These are phyloP conservation scores for Asterochloris erici DNA, from an alignment of 139 green algal species.

Conservation along the genomic window DNA sequence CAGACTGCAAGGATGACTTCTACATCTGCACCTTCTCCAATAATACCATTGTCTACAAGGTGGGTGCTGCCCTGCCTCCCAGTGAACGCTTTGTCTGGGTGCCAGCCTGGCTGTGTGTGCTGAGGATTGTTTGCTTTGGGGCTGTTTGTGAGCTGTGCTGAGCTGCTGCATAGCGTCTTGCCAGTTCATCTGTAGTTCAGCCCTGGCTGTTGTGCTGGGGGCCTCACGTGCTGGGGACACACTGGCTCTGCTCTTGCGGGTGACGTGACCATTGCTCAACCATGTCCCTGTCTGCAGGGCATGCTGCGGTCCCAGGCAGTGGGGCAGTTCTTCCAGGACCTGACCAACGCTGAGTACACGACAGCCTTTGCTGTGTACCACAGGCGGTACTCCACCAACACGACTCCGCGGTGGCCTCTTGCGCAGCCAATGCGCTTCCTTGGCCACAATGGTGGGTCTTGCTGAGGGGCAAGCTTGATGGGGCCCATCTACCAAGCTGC, in stretches of 20 bases:
- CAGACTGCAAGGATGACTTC: constrained; percentile 67
- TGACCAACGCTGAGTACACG: constrained; percentile 78
- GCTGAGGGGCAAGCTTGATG: background rate
- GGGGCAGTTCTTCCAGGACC: constrained; percentile 88
- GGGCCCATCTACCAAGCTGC: no score
- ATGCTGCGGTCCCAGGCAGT: constrained; percentile 89
- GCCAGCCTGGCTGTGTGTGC: background rate
- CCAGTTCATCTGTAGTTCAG: no score
- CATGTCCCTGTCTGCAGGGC: constrained; percentile 43
- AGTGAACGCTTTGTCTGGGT: background rate
- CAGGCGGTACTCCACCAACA: constrained; percentile 99
- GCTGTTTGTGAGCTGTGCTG: background rate
- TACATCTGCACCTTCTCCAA: constrained; percentile 89
- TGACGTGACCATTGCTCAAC: no score
- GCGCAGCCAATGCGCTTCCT: constrained; percentile 98
- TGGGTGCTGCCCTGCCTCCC: background rate
- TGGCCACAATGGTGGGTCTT: constrained; percentile 92
- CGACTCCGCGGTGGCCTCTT: constrained; percentile 96
- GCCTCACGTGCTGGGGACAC: no score
- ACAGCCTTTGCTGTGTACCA: constrained; percentile 98
- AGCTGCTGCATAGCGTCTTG: background rate
- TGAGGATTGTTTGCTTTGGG: no score
- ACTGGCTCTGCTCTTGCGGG: no score
- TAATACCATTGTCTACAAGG: constrained; percentile 97
- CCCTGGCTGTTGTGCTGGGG: no score